These are phyloP conservation scores for Sugiyamaella valdiviana DNA, from an alignment of 805 yeast genomes.

Conservation along the genomic window DNA sequence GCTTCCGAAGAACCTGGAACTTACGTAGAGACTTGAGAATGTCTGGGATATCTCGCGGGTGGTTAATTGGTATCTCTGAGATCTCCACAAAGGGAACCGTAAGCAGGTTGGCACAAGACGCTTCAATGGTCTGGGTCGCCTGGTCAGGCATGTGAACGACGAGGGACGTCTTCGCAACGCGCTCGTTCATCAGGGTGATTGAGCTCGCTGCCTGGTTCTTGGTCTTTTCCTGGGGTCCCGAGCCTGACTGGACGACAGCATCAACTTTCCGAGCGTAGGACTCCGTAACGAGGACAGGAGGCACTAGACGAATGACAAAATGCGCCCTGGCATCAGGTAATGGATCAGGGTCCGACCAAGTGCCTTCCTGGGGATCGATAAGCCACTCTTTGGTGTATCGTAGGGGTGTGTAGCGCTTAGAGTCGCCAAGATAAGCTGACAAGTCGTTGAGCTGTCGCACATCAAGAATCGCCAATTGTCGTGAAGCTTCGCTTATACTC, in stretches of 20 bases:
- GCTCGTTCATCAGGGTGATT: constrained; percentile 10
- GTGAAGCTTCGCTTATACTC: not conserved
- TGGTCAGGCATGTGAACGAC: constrained; percentile 8
- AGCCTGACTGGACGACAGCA: constrained; percentile 4
- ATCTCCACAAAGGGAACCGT: constrained; percentile 24
- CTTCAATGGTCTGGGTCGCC: constrained; percentile 17
- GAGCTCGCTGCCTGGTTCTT: constrained; percentile 6
- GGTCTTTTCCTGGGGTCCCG: too few species aligned
- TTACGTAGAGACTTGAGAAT: constrained; percentile 21
- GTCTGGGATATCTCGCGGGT: constrained; percentile 26
- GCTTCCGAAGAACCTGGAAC: constrained; percentile 2
- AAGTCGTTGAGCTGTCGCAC: constrained; percentile 1
- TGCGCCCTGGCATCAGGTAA: constrained; percentile 27
- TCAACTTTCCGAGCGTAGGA: constrained; percentile 13
- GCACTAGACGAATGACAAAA: constrained; percentile 30
- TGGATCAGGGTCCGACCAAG: constrained; percentile 15
- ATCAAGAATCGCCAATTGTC: constrained; percentile 1
- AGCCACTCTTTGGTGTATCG: constrained; percentile 22
- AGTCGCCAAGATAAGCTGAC: not conserved
- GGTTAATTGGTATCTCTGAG: constrained; percentile 25
- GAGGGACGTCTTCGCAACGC: constrained; percentile 2
- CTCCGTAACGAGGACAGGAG: constrained; percentile 29
- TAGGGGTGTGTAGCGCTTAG: not conserved
- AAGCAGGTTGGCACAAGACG: constrained; percentile 23
- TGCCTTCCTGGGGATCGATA: constrained; percentile 5